Conservation (phyloP, 2,329 filamentous ascomycete species). For the Monosporascus sp. region DNA sequence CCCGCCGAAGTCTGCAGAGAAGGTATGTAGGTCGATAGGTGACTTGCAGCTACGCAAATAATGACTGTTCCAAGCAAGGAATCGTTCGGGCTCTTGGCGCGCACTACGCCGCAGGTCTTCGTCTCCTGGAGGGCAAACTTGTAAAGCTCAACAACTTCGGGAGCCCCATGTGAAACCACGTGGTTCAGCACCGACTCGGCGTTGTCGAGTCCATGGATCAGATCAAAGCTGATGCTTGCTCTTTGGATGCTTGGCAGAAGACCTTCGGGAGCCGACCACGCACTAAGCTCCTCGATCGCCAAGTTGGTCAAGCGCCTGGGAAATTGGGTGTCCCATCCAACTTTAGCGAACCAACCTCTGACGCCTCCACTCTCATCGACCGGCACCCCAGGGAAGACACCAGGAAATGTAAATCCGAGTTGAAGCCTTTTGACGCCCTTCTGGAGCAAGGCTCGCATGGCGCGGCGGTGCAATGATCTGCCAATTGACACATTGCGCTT, state of each 20-base stretch:
- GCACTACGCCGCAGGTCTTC: slow-evolving; percentile 72
- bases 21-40: slow-evolving; percentile 65
- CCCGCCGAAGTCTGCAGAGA: slow-evolving; percentile 55
- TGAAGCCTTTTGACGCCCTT: slow-evolving; percentile 74
- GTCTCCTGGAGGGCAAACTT: slow-evolving; percentile 66
- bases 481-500: slow-evolving; percentile 88
- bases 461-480: slow-evolving; percentile 80
- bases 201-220: slow-evolving; percentile 76
- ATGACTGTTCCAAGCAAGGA: slow-evolving; percentile 74
- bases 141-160: slow-evolving; percentile 77
- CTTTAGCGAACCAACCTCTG: slow-evolving; percentile 79
- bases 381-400: slow-evolving; percentile 82
- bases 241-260: slow-evolving; percentile 68
- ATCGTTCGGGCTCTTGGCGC: slow-evolving; percentile 67
- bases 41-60: slow-evolving; percentile 66
- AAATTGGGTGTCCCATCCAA: slow-evolving; percentile 76
- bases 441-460: slow-evolving; percentile 67
- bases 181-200: slow-evolving; percentile 69
- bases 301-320: slow-evolving; percentile 59
- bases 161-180: slow-evolving; percentile 67
- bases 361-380: slow-evolving; percentile 43
- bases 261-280: slow-evolving; percentile 72
- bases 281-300: slow-evolving; percentile 64
- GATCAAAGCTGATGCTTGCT: slow-evolving; percentile 72
- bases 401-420: slow-evolving; percentile 74